Percentiles rank a stretch among this genome's conserved stretches.
phyloP scores from a whole-genome alignment of 2,329 filamentous ascomycete genomes.

The Magnaporthales sp. region DNA sequence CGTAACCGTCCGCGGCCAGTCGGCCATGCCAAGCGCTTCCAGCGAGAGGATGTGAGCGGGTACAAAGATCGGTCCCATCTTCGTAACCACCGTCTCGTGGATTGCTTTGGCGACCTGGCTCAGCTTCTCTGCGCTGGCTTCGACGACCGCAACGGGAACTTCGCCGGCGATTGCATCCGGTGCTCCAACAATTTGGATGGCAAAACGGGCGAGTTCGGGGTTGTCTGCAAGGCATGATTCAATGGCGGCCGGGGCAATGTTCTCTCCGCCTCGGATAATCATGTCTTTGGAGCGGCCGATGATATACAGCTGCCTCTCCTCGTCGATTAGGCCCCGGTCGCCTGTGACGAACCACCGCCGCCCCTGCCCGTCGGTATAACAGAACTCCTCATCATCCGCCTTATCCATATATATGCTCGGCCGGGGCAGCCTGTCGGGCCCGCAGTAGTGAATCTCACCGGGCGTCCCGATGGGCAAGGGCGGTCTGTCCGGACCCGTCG shows the following conservation, averaged over 20 bases:
- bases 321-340: background rate
- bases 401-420: background rate
- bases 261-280: slow-evolving; percentile 1
- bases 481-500: background rate
- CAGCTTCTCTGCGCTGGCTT: background rate
- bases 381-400: background rate
- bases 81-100: background rate
- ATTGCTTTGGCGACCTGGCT: background rate
- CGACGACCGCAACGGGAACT: background rate
- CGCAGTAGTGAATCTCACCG: background rate
- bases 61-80: background rate
- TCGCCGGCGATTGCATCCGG: background rate
- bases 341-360: background rate
- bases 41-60: background rate
- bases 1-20: background rate
- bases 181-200: background rate
- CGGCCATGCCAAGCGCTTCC: background rate
- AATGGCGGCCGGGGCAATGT: slow-evolving; percentile 2
- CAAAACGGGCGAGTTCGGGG: background rate
- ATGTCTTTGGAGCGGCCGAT: background rate
- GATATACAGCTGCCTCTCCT: background rate
- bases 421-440: background rate
- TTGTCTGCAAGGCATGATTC: background rate
- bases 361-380: background rate
- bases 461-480: background rate